Evolutionary conservation across 2,329 filamentous ascomycete species (phyloP), one percentile per base, ranked within the genome.

Genomic region (Colletotrichum eremochloae): DNA sequence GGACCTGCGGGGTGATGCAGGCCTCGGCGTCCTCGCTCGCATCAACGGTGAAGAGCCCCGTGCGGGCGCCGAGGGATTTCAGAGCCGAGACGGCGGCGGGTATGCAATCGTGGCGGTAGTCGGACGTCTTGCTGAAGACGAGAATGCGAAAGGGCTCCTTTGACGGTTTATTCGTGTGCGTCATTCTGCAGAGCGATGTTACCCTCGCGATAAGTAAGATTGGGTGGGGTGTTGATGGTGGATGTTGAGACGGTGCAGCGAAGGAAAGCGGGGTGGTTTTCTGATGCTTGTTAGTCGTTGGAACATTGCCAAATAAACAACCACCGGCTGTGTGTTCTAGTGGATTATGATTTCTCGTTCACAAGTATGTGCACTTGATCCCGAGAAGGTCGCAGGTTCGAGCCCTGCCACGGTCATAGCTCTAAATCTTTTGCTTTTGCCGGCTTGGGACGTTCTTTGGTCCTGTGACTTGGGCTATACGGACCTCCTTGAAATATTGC

Each of bases 51-150:
- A 84, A 83, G 1, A 75, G 61, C 6, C 71, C 50, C 11, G 76
- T 69, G n/a, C 14, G 63, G 20, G 53, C 71, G 36, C 78, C 81
- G 6, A 83, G 79, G 7, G 72, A 73, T 63, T 76, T 73, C 52
- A 84, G 74, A 7, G 77, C 78, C 4, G 76, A 73, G 60, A 84
- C 77, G 60, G 78, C 81, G 11, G 81, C 79, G 0, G 80, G 78
- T 68, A 85, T 85, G 29, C 79, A 84, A 18, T 75, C 78, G 70
- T 85, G 83, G 56, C 83, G 80, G 68, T 81, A 84, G 5, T 72
- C 79, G 0, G 76, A 73, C 6, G 83, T 84, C 71, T 82, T 82
- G 73, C 78, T 82, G 70, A 84, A 83, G 71, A 83, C 77, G 31
- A 85, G 79, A 9, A 84, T 77, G 14, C 75, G 75, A 64, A 83